Base-by-base conservation (phyloP, 331 rosid species). In the Dryas integrifolia region DNA sequence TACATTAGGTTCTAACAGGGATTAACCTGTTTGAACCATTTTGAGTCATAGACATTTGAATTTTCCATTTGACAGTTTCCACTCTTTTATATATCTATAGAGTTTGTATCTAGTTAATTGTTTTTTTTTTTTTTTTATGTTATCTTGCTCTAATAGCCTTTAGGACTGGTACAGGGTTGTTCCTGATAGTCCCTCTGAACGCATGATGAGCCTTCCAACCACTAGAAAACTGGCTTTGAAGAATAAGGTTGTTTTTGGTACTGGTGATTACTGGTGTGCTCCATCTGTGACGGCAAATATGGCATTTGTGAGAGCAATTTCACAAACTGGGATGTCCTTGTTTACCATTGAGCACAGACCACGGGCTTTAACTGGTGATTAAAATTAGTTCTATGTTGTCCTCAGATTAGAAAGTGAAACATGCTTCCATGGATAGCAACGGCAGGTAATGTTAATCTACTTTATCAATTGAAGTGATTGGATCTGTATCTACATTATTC, bases 281-380 rank as follows among this genome's bases (percentile, higher is more conserved):
- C 92, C 96, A 11, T 89, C 96, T 71, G 74, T 88, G 62, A 88
- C 95, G 5, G 98, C 98, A 21, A 92, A 92, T 77, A 90, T 92
- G 98, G 92, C 91, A 18, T 92, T 90, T 70, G 95, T 81, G 58
- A 82, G 96, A 75, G 98, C 98, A 57, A 80, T 92, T 79, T 86
- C 98, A 5, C 98, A 89, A 72, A 87, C 96, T 3, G 98, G 95
- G 75, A 86, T 89, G 98, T 89, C 98, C 64, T 86, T 92, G 77
- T 82, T 79, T 71, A 83, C 91, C 51, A 82, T 88, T 40, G 87
- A 81, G 68, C 98, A 92, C 72, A 82, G 87, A 79, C 96, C 95
- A 1, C 88, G 96, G 78, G 98, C 96, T 44, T 79, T 92, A 80
- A 86, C 86, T 9, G 98, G 96, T 12, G 92, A 90, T 70, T 30